Percentiles rank a stretch among this genome's conserved stretches.
phyloP scores from a whole-genome alignment of 148 eudicot species.

The Polygonum aviculare region DNA sequence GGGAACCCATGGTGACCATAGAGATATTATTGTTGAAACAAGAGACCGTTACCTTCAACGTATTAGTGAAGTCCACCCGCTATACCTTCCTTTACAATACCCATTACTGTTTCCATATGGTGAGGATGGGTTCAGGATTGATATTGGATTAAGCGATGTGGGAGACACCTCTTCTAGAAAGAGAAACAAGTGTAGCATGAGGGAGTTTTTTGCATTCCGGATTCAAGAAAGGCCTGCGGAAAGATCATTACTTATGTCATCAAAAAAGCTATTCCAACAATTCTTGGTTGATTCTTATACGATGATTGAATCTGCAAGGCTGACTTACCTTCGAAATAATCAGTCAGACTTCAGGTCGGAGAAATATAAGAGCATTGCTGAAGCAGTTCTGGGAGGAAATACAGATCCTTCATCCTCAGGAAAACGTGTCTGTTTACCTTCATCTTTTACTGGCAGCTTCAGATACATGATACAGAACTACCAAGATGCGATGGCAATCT shows the following conservation, averaged over 20 bases:
- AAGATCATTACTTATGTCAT: too few species aligned
- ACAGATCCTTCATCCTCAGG: background rate
- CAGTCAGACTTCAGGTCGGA: background rate
- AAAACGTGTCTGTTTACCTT: constrained; percentile 11
- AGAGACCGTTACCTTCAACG: too few species aligned
- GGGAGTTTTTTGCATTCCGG: background rate
- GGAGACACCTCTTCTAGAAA: background rate
- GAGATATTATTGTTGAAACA: too few species aligned
- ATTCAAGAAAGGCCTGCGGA: too few species aligned
- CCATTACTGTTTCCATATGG: background rate
- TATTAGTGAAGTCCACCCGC: too few species aligned
- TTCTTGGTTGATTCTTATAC: too few species aligned
- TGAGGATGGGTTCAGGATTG: background rate
- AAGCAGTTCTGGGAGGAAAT: background rate
- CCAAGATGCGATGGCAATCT: too few species aligned
- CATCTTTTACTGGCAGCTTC: constrained; percentile 13
- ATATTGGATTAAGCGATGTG: background rate
- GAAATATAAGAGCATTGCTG: background rate
- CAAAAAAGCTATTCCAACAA: too few species aligned
- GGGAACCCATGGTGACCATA: too few species aligned
- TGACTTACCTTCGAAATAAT: background rate
- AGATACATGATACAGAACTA: constrained; percentile 23
- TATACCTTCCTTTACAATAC: background rate
- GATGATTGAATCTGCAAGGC: background rate
- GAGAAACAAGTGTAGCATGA: background rate